A percentile compares a stretch with the other conserved stretches of the same genome.
These are phyloP conservation scores for Boletus patriciae DNA, from an alignment of 768 basidiomycete species.

Conservation along the genomic window DNA sequence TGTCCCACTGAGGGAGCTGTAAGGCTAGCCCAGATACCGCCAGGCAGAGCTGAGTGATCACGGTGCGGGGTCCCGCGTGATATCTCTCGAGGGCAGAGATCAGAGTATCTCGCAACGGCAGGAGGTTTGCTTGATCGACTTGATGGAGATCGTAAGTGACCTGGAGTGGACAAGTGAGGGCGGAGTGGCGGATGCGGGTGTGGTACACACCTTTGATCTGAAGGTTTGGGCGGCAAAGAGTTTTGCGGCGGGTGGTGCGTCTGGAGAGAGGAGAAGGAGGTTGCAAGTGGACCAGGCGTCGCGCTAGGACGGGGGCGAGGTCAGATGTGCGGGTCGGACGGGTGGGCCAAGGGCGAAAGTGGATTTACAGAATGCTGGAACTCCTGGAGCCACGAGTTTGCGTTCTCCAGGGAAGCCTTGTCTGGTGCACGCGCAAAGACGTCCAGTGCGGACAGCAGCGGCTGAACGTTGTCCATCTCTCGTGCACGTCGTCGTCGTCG, in stretches of 20 bases:
- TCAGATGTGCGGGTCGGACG: slow-evolving; percentile 66
- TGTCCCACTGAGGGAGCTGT: slow-evolving; percentile 83
- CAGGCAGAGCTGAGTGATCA: slow-evolving; percentile 87
- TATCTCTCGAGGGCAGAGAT: slow-evolving; percentile 72
- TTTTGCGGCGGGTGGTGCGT: slow-evolving; percentile 77
- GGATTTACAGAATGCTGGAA: slow-evolving; percentile 99
- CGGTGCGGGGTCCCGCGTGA: slow-evolving; percentile 73
- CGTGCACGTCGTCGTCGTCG: slow-evolving; percentile 14
- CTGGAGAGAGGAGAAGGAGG: slow-evolving; percentile 78
- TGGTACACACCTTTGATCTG: slow-evolving; percentile 75
- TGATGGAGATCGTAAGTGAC: slow-evolving; percentile 94
- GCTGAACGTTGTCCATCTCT: slow-evolving; percentile 67
- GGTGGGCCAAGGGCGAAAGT: slow-evolving; percentile 65
- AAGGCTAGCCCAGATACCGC: slow-evolving; percentile 89
- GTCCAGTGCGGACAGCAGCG: slow-evolving; percentile 71
- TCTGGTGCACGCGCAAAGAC: slow-evolving; percentile 83
- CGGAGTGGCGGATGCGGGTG: slow-evolving; percentile 9
- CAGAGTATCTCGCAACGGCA: slow-evolving; percentile 85
- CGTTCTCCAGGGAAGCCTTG: slow-evolving; percentile 76
- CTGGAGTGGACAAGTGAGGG: slow-evolving; percentile 49
- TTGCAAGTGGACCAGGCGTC: slow-evolving; percentile 98
- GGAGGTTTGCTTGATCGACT: slow-evolving; percentile 69
- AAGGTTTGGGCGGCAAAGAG: slow-evolving; percentile 97
- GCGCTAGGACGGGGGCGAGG: slow-evolving; percentile 70
- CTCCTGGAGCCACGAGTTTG: slow-evolving; percentile 95